Conservation (phyloP, 176 grass and related monocot species). For the Musa schizocarpa region DNA sequence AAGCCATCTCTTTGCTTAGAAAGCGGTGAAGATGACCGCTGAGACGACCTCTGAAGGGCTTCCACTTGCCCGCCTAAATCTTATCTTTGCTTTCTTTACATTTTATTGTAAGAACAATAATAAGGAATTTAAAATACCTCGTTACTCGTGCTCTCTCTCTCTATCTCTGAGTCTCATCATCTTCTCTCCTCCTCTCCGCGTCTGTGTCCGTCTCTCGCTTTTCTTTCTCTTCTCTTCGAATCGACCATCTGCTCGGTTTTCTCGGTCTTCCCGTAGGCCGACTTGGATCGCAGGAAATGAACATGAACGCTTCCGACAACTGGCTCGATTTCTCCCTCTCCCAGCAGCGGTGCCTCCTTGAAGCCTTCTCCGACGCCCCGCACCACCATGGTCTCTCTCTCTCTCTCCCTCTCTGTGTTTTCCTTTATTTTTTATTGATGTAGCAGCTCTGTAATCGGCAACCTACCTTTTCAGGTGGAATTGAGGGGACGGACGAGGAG, state of each 20-base stretch:
- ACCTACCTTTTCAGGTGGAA: not conserved
- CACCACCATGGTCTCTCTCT: constrained; percentile 22
- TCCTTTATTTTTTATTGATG: not conserved
- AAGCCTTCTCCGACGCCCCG: constrained; percentile 17
- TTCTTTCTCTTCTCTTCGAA: not conserved
- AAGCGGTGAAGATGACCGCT: constrained; percentile 53
- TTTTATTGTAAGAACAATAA: not conserved
- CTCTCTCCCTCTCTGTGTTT: not conserved
- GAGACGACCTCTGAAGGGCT: constrained; percentile 11
- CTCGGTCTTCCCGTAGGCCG: not conserved
- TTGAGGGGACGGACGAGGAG: constrained; percentile 42
- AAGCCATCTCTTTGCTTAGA: constrained; percentile 25
- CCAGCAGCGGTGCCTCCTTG: not conserved
- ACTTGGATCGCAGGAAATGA: constrained; percentile 17
- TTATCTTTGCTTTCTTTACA: constrained; percentile 17
- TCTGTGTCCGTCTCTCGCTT: constrained; percentile 32
- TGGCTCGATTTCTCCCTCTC: constrained; percentile 79
- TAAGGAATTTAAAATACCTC: constrained; percentile 20
- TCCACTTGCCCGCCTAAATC: constrained; percentile 12
- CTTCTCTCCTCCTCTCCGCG: constrained; percentile 19
- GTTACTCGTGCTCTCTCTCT: constrained; percentile 24
- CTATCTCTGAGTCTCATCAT: not conserved
- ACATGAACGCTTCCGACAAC: constrained; percentile 58
- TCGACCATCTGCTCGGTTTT: constrained; percentile 1
- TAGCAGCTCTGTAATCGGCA: not conserved